Evolutionary conservation across 139 green algal species (phyloP), one percentile per base, ranked within the genome.

Genomic region (Tetradesmus lagerheimii): DNA sequence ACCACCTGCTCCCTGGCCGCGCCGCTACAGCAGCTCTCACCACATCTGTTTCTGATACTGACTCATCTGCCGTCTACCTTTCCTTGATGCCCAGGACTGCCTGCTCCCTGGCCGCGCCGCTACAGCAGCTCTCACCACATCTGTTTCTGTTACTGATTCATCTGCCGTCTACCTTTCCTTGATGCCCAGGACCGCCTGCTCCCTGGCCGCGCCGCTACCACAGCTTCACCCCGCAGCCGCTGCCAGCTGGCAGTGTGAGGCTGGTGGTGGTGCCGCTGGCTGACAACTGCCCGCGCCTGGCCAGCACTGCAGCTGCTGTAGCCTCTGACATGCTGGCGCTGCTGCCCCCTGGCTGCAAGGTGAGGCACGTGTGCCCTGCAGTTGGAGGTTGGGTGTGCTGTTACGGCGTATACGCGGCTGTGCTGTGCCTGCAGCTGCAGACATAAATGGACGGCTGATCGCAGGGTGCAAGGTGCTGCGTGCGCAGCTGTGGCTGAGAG

Each of bases 161-260:
- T 50, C 8, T 8, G 8, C 43, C 43, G 8, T n/a, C 43, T 50
- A 50, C 43, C 43, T 14, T 8, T 50, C 43, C 14, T 64, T 64
- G 50, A 11, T 29, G 50, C 50, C 3, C 79, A 85, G 80, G 80
- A 1, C 50, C 80, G 15, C 47, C 45, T 2, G 80, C 50, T 8
- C 80, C 80, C 34, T 86, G 80, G 80, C 45, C 80, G 0, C 80
- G 80, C 18, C 45, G 80, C 50, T 86, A 86, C 45, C 18, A 12
- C 45, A 75, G 29, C 47, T 75, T 86, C 80, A 20, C 29, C 6
- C 80, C 80, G 0, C 47, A 86, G 5, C 80, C 80, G 14, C 80
- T 86, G 45, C 29, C 80, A 27, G 2, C 47, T 14, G 29, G 45
- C 31, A 38, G 29, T 43, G 80, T 86, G 15, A 8, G 80, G 12